A percentile compares a stretch with the other conserved stretches of the same genome.
Conservation (phyloP, 306 rosid species). For the Rosa persica region DNA sequence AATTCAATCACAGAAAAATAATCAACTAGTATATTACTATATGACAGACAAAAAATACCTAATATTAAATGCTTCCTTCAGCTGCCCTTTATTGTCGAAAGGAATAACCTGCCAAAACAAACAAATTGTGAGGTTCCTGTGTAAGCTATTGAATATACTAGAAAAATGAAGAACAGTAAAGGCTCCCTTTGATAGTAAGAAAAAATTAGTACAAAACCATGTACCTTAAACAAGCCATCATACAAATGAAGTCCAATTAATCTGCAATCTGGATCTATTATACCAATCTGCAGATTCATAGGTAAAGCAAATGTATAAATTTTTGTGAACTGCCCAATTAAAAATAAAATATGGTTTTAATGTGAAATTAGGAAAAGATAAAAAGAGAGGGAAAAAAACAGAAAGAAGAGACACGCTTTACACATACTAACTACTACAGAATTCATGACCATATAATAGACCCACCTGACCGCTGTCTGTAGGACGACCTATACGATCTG, state of each 20-base stretch:
- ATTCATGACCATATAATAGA: conserved; percentile 3
- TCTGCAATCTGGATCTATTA: conserved; percentile 97
- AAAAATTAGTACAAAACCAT: conserved; percentile 9
- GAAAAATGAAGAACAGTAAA: neutral
- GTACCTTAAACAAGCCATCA: conserved; percentile 92
- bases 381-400: neutral
- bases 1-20: conserved; percentile 11
- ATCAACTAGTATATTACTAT: conserved; percentile 10
- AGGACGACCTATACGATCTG: conserved; percentile 98
- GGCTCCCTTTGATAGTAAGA: neutral
- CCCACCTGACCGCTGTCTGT: conserved; percentile 95
- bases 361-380: neutral
- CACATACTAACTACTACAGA: conserved; percentile 13
- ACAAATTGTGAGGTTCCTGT: conserved; percentile 15
- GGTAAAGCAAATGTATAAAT: conserved; percentile 5
- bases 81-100: conserved; percentile 93
- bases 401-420: conserved; percentile 3
- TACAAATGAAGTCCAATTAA: conserved; percentile 95
- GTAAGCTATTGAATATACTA: neutral
- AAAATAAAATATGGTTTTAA: conserved; percentile 15
- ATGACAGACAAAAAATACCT: conserved; percentile 47
- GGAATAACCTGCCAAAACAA: conserved; percentile 79
- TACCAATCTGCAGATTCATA: conserved; percentile 75
- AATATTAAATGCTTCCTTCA: conserved; percentile 96
- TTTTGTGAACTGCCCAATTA: neutral